phyloP scores from a whole-genome alignment of 148 eudicot genomes.

The Tetragonia tetragonoides region DNA sequence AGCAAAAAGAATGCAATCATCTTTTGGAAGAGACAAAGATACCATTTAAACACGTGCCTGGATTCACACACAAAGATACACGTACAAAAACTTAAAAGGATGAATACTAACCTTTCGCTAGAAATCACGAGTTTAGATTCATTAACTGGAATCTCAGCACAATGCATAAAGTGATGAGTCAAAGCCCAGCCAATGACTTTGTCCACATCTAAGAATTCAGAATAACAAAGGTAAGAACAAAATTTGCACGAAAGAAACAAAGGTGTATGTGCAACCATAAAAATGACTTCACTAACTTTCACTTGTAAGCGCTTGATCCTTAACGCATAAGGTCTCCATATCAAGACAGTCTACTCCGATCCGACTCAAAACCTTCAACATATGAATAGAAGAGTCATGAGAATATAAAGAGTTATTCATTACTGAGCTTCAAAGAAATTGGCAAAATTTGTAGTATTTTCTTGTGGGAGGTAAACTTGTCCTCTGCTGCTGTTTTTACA shows the following conservation, averaged over 20 bases:
- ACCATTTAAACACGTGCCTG: neutral
- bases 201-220: slow-evolving; percentile 57
- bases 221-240: neutral
- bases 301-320: slow-evolving; percentile 79
- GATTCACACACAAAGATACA: neutral
- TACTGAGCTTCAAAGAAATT: too few species aligned
- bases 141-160: slow-evolving; percentile 42
- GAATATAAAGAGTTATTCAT: neutral
- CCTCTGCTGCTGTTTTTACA: too few species aligned
- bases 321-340: slow-evolving; percentile 61
- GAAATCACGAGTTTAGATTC: slow-evolving; percentile 62
- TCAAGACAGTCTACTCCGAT: slow-evolving; percentile 66
- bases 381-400: slow-evolving; percentile 2
- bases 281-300: slow-evolving; percentile 53
- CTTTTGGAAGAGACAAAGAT: neutral
- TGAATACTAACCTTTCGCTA: slow-evolving; percentile 54
- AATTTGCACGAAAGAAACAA: neutral
- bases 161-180: slow-evolving; percentile 78
- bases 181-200: slow-evolving; percentile 90
- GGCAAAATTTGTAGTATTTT: too few species aligned
- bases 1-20: neutral
- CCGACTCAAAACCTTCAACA: slow-evolving; percentile 62
- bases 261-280: neutral
- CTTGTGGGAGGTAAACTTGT: too few species aligned
- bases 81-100: neutral